Percentiles rank a stretch among this genome's conserved stretches.
Conservation (phyloP, 257 asterid species). For the Przewalskia tangutica region DNA sequence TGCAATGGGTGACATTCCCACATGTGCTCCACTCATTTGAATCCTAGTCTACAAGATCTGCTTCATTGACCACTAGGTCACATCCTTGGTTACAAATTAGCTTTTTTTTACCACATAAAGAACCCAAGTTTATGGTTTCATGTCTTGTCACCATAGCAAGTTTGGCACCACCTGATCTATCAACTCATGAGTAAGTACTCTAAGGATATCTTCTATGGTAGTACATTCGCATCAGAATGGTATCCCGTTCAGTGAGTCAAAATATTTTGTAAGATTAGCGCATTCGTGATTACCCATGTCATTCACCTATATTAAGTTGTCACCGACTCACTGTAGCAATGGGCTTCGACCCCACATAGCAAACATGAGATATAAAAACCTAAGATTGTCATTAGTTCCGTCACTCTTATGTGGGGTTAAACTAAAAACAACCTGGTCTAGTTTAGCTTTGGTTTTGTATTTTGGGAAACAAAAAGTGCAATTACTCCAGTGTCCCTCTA, state of each 20-base stretch:
- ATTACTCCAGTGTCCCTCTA: background rate
- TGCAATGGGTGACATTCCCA: background rate
- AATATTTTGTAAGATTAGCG: background rate
- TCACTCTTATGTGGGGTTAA: background rate
- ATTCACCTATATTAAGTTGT: background rate
- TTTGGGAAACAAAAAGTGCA: background rate
- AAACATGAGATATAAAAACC: background rate
- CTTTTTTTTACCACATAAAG: background rate
- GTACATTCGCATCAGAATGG: background rate
- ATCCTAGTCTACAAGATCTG: background rate
- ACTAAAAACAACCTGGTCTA: background rate
- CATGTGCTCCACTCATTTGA: background rate
- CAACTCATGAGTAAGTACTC: background rate
- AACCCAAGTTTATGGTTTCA: background rate
- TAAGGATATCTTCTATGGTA: background rate
- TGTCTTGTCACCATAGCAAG: background rate
- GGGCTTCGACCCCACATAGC: background rate
- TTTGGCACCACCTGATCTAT: background rate
- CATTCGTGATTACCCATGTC: background rate
- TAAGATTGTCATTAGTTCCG: background rate
- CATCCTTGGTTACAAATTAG: background rate
- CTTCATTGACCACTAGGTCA: background rate
- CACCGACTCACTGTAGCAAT: background rate
- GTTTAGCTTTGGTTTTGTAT: background rate
- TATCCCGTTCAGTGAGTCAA: background rate